Percentiles rank a stretch among this genome's conserved stretches.
phyloP scores from a whole-genome alignment of 768 basidiomycete species.

The Macrolepiota fuliginosa region DNA sequence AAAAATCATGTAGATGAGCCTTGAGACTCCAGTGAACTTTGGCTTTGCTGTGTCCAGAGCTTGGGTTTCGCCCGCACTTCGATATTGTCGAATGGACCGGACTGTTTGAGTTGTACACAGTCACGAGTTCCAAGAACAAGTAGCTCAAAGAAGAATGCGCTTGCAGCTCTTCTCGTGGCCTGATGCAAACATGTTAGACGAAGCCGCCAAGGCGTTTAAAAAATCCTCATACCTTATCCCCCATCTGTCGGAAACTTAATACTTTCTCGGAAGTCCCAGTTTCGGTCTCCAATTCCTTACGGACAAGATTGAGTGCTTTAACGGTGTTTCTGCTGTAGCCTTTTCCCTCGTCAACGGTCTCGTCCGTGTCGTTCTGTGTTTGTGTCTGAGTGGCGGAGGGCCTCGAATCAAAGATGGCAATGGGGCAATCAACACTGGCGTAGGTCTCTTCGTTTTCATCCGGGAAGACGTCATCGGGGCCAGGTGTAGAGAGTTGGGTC shows the following conservation, averaged over 20 bases:
- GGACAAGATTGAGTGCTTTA: conserved; percentile 75
- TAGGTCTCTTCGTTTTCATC: conserved; percentile 66
- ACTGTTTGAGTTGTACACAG: conserved; percentile 79
- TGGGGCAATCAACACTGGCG: conserved; percentile 70
- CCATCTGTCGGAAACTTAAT: conserved; percentile 76
- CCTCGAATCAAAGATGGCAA: conserved; percentile 76
- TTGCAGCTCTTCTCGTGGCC: conserved; percentile 89
- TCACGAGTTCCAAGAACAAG: conserved; percentile 93
- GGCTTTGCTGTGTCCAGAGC: conserved; percentile 70
- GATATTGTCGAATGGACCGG: conserved; percentile 80
- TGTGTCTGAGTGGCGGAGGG: conserved; percentile 42
- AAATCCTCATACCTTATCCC: conserved; percentile 59
- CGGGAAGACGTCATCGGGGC: conserved; percentile 43
- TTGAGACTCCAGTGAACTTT: not conserved
- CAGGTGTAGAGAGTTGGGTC: conserved; percentile 69
- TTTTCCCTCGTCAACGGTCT: conserved; percentile 35
- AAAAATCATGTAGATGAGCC: conserved; percentile 4
- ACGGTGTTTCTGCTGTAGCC: conserved; percentile 89
- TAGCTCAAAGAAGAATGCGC: conserved; percentile 97
- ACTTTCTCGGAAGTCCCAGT: conserved; percentile 49
- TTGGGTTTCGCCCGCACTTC: conserved; percentile 77
- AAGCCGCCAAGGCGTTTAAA: not conserved
- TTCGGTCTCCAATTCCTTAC: conserved; percentile 60
- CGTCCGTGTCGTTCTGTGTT: conserved; percentile 31
- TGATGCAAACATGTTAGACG: conserved; percentile 25